Base-by-base conservation (phyloP, 176 grass and related monocot species). In the Lolium rigidum region DNA sequence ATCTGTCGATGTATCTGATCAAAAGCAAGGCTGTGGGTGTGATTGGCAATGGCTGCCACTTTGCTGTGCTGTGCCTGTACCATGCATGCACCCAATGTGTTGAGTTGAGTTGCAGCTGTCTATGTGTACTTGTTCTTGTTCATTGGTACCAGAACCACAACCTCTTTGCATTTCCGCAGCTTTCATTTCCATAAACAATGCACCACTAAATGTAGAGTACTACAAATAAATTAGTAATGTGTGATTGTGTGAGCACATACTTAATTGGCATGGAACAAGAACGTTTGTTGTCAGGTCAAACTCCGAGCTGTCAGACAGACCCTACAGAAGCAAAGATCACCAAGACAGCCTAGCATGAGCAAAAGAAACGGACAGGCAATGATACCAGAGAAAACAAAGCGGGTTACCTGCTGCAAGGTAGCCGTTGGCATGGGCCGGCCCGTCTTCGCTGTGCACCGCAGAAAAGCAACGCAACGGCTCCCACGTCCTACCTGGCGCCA, bases 381-480 rank as follows among this genome's bases (percentile, higher is more conserved):
- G 14, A 80, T 39, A 13, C 59, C 43, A 10, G 20, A 47, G 51
- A 74, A 54, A 82, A 76, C 44, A 1, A 41, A 74, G 65, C 65
- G 14, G 14, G 65, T 69, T 10, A 25, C 46, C 59, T 22, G 25
- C 59, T n/a, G 46, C 73, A 10, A 85, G 74, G 16, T 87, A 92
- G 87, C 80, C 87, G 90, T 86, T 89, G 83, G 60, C 21, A 75
- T 48, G 70, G 51, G 41, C 21, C 21, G 15, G 17, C 73, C 22
- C 10, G 6, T 35, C 31, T 35, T 35, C 31, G n/a, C 46, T 26
- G 5, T 4, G 46, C 82, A 24, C 64, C 66, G 72, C 83, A 54
- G 86, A 51, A 17, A 78, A 86, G 25, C 83, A 8, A 7, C 4
- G 22, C 87, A 91, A 91, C 86, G 90, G 83, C 79, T 92, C 74